Evolutionary conservation across 2,329 filamentous ascomycete genomes (phyloP).

Genomic region (Paecilomyces dactylethromorphus): DNA sequence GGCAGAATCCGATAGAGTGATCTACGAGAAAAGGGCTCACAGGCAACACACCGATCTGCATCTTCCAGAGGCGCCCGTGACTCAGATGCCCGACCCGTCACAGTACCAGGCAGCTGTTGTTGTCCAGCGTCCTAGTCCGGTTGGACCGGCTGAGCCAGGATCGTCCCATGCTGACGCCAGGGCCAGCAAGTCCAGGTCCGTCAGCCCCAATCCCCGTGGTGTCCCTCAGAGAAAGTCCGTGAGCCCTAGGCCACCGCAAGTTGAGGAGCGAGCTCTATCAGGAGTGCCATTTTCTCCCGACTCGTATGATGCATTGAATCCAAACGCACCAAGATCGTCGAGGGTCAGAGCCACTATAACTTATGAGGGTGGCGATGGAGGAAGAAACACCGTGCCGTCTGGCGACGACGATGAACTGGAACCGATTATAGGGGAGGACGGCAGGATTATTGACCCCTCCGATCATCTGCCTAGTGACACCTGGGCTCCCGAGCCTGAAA

Average conservation of each 20-base stretch:
- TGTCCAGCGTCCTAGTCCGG: constrained; percentile 10
- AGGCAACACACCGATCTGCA: constrained; percentile 18
- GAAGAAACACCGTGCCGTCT: constrained; percentile 30
- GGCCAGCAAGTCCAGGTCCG: constrained; percentile 21
- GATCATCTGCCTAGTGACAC: constrained; percentile 59
- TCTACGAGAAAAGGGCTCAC: constrained; percentile 19
- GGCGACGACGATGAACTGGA: constrained; percentile 40
- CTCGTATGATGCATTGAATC: constrained; percentile 55
- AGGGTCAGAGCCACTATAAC: constrained; percentile 24
- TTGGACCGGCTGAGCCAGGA: not conserved
- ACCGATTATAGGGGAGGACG: constrained; percentile 58
- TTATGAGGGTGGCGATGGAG: constrained; percentile 34
- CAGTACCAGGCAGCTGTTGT: constrained; percentile 1
- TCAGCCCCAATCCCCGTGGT: constrained; percentile 27
- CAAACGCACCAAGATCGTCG: constrained; percentile 29
- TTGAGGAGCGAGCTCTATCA: constrained; percentile 33
- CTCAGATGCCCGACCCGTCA: constrained; percentile 13
- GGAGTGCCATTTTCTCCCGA: constrained; percentile 55
- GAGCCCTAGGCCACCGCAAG: constrained; percentile 47
- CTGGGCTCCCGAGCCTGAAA: constrained; percentile 61
- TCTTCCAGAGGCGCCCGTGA: constrained; percentile 19
- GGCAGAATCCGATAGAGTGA: constrained; percentile 20
- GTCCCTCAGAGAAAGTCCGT: constrained; percentile 53
- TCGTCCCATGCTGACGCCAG: constrained; percentile 5
- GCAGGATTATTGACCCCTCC: constrained; percentile 59